Percentiles rank a stretch among this genome's conserved stretches.
Evolutionary conservation across 495 filamentous ascomycete species (phyloP).

Genomic region (Daldinia vernicosa): DNA sequence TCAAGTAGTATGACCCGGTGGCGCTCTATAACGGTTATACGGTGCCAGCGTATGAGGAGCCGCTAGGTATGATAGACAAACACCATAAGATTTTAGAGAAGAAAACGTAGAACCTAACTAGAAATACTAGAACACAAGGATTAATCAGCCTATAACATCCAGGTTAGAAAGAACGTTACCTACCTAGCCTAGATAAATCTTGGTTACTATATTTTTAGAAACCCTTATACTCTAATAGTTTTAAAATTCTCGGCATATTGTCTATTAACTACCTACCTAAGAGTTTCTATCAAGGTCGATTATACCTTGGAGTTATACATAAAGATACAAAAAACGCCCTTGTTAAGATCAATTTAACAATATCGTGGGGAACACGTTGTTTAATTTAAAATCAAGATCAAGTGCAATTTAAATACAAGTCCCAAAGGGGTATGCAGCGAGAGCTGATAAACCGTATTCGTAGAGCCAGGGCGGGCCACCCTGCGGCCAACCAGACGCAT

Average conservation of each 20-base stretch:
- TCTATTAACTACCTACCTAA: neutral
- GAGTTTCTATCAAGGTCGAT: too few relatives aligned
- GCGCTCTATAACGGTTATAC: conserved; percentile 21
- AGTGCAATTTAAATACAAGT: neutral
- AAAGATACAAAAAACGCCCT: neutral
- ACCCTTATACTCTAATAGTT: neutral
- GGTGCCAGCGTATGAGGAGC: neutral
- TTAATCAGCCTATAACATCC: conserved; percentile 23
- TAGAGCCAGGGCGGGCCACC: neutral
- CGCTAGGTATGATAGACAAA: conserved; percentile 1
- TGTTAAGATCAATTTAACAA: neutral
- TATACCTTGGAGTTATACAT: too few relatives aligned
- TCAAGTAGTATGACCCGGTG: conserved; percentile 25
- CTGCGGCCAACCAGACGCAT: conserved; percentile 18
- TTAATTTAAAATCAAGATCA: neutral
- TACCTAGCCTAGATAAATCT: too few relatives aligned
- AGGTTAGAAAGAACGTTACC: neutral
- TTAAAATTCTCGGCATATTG: neutral
- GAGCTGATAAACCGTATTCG: conserved; percentile 14
- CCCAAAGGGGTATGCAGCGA: conserved; percentile 10
- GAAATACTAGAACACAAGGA: neutral
- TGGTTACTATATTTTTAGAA: neutral
- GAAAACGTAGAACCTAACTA: neutral
- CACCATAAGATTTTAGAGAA: conserved; percentile 14
- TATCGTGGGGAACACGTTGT: conserved; percentile 3